These are phyloP conservation scores for Penicillium nordicum DNA, from an alignment of 2,329 filamentous ascomycete genomes.

Conservation along the genomic window DNA sequence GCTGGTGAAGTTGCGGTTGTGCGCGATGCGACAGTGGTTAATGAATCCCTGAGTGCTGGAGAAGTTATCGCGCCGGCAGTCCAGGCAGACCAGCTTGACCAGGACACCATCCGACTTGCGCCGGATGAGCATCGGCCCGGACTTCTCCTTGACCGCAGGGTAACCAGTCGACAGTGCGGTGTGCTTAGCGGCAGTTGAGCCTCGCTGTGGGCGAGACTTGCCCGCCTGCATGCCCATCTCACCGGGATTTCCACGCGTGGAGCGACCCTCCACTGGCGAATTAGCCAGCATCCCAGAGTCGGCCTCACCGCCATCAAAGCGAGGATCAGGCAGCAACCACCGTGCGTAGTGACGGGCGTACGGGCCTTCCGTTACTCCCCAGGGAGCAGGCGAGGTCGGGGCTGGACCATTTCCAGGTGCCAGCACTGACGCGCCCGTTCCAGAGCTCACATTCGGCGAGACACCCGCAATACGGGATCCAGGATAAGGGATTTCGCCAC, in stretches of 20 bases:
- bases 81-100: constrained; percentile 85
- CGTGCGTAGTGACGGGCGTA: constrained; percentile 92
- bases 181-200: constrained; percentile 61
- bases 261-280: constrained; percentile 63
- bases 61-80: constrained; percentile 87
- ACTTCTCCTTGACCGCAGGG: constrained; percentile 72
- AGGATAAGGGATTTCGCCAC: constrained; percentile 87
- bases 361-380: constrained; percentile 86
- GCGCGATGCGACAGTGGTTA: constrained; percentile 96
- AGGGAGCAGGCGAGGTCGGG: constrained; percentile 78
- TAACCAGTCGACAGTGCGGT: constrained; percentile 69
- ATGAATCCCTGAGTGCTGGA: constrained; percentile 98
- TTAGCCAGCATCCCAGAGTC: constrained; percentile 36
- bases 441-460: constrained; percentile 67
- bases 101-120: constrained; percentile 75
- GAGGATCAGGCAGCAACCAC: constrained; percentile 87
- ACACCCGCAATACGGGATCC: constrained; percentile 58
- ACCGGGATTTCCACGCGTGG: constrained; percentile 71
- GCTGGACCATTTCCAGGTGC: constrained; percentile 60
- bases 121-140: constrained; percentile 78
- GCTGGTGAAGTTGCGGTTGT: constrained; percentile 89
- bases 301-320: constrained; percentile 66
- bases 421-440: constrained; percentile 68
- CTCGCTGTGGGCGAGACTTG: constrained; percentile 58
- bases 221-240: constrained; percentile 52